These are phyloP conservation scores for Umbelopsis vinacea DNA, from an alignment of 192 early-diverging fungal species.

Conservation along the genomic window DNA sequence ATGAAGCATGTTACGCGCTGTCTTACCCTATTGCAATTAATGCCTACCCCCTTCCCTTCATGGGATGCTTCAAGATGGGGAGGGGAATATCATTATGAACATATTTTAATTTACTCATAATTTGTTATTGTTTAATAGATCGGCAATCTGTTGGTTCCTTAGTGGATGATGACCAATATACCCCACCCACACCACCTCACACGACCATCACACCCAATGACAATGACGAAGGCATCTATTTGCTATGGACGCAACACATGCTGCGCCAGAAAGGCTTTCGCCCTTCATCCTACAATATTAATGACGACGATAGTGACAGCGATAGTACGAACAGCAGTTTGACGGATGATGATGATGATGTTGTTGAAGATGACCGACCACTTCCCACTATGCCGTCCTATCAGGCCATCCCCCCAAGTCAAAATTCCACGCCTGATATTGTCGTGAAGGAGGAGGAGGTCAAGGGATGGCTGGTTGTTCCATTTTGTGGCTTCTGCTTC, in stretches of 20 bases:
- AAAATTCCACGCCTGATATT: background rate
- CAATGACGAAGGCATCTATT: constrained; percentile 35
- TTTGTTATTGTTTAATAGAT: background rate
- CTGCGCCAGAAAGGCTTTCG: constrained; percentile 26
- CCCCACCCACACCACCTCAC: constrained; percentile 28
- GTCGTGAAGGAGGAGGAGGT: background rate
- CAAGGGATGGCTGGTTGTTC: background rate
- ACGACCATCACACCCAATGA: constrained; percentile 33
- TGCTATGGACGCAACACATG: constrained; percentile 30
- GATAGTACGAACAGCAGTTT: constrained; percentile 19
- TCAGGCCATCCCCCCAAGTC: background rate
- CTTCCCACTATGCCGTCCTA: background rate
- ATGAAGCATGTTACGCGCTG: background rate
- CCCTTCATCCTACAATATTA: constrained; percentile 14
- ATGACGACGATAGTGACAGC: constrained; percentile 19
- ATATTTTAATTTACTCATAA: background rate
- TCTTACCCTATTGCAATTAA: background rate
- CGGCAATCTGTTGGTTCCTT: constrained; percentile 9
- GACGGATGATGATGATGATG: constrained; percentile 9
- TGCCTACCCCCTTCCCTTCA: background rate
- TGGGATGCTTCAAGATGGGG: background rate
- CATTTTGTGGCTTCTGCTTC: constrained; percentile 17
- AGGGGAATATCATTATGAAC: background rate
- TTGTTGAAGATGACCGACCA: background rate
- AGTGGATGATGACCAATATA: constrained; percentile 7